Percentiles rank a stretch among this genome's conserved stretches.
Evolutionary conservation across 768 basidiomycete species (phyloP).

Genomic region (Tulasnella sp.): DNA sequence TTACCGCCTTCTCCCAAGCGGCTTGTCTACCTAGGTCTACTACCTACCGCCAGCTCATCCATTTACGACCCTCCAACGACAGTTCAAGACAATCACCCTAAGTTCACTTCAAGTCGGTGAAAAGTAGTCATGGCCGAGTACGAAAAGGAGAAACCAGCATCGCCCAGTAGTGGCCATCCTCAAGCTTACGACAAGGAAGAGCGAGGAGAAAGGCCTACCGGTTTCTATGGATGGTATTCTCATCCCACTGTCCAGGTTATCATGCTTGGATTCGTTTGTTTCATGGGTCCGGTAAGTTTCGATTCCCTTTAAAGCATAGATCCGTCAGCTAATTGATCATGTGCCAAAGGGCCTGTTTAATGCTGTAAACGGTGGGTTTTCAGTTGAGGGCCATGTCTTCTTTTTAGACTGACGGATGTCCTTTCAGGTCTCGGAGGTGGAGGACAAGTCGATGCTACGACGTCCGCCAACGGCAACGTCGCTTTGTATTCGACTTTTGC

Average conservation of each 20-base stretch:
- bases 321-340: neutral
- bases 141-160: no score
- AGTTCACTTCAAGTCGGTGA: no score
- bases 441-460: conserved; percentile 53
- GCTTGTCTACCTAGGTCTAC: no score
- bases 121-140: no score
- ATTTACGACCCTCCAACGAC: no score
- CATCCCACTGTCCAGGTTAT: conserved; percentile 45
- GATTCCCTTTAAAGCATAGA: neutral
- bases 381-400: no score
- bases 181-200: no score
- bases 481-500: conserved; percentile 57
- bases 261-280: conserved; percentile 58
- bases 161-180: no score
- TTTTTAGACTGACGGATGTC: neutral
- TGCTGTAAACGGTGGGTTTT: conserved; percentile 16
- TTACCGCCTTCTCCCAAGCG: no score
- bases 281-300: conserved; percentile 24
- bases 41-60: no score
- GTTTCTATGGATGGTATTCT: conserved; percentile 41
- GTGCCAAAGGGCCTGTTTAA: conserved; percentile 50
- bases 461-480: conserved; percentile 51
- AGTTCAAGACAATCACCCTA: no score
- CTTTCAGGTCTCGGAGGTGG: conserved; percentile 53
- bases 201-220: neutral